Evolutionary conservation across 164 flowering plant species (phyloP).

Genomic region (Protea cynaroides): DNA sequence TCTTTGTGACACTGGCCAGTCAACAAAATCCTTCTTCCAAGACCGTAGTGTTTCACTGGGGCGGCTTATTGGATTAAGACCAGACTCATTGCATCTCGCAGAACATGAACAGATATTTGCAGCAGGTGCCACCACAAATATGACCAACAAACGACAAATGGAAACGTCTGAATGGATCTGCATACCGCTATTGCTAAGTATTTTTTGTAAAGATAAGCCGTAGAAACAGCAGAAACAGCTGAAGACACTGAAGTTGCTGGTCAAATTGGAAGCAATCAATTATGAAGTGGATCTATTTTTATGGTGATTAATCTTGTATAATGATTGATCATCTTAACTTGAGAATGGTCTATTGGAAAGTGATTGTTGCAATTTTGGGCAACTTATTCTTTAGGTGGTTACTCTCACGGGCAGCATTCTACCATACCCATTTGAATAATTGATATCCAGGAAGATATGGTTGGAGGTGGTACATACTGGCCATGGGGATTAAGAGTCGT

Average conservation of each 20-base stretch:
- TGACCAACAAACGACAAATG: slow-evolving; percentile 1
- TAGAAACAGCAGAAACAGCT: slow-evolving; percentile 20
- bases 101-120: slow-evolving; percentile 2
- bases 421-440: no score
- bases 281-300: neutral
- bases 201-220: slow-evolving; percentile 30
- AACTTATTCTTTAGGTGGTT: no score
- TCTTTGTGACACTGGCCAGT: slow-evolving; percentile 27
- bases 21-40: slow-evolving; percentile 68
- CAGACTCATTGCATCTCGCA: slow-evolving; percentile 13
- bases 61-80: slow-evolving; percentile 49
- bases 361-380: no score
- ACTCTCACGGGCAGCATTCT: no score
- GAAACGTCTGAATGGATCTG: slow-evolving; percentile 38
- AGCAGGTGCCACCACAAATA: slow-evolving; percentile 3
- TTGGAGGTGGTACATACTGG: neutral
- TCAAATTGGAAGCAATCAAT: neutral
- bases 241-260: slow-evolving; percentile 7
- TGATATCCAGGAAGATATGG: no score
- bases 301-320: neutral
- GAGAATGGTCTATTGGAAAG: no score
- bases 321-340: no score
- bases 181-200: slow-evolving; percentile 34
- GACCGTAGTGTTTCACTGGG: slow-evolving; percentile 61
- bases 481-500: neutral